Base-by-base conservation (phyloP, 768 basidiomycete species). In the Suillus paluster region DNA sequence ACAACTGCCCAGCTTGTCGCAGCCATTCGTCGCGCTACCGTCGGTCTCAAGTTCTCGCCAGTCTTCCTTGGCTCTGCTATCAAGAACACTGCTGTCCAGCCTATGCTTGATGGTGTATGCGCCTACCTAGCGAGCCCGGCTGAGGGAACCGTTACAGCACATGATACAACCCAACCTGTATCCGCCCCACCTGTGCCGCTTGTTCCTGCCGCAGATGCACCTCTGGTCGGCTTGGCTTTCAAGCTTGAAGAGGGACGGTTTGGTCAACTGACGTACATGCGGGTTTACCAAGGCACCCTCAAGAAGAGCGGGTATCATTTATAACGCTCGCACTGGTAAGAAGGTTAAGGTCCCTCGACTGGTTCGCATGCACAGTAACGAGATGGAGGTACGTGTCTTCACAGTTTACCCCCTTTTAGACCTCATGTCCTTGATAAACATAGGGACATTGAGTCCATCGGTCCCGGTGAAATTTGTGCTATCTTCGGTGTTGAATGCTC, bases 401-500 rank as follows among this genome's bases (percentile, higher is more conserved):
- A 30, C 30, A 33, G 2, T 39, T 6, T 61, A 53, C 36, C 17
- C 19, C 33, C 10, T 56, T 38, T n/a, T 42, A 52, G 39, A 46
- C 15, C 44, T 33, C 30, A 38, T 4, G 12, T 27, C 59, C 17
- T 64, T 30, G 50, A 5, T n/a, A 33, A 53, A 36, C 57, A 10
- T 64, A 94, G 93, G n/a, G 97, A 99, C 68, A 90, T 99, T 60
- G 91, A 95, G 52, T 85, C 86, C 10, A 91, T 99, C 67, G 95
- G 95, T 0, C 95, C 97, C 33, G 97, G 97, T 61, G 97, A 99
- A 83, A 99, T 99, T 65, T 99, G 97, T 72, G 97, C 97, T 54
- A 97, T 97, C 76, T 99, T 99, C 69, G 97, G 97, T 69, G 94
- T 99, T 36, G 97, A 99, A 67, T 99, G 97, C 72, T 94, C 96